Percentiles rank a stretch among this genome's conserved stretches.
Conservation (phyloP, 23 red algal species). For the Gracilaria domingensis region DNA sequence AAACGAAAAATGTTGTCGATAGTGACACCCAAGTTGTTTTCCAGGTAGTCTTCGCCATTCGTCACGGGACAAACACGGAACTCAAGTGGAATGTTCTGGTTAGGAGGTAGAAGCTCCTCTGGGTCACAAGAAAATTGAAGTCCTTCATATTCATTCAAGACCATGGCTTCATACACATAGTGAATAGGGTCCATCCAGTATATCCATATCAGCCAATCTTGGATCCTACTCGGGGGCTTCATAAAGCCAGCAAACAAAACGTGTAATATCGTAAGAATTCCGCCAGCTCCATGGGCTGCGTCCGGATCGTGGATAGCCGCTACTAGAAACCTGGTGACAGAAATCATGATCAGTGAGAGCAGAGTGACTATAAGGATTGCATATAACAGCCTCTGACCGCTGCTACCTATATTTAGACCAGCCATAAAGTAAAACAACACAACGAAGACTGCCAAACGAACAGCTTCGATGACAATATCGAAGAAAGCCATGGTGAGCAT, state of each 20-base stretch:
- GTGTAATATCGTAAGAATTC: constrained; percentile 71
- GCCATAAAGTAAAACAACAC: constrained; percentile 67
- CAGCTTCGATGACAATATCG: constrained; percentile 38
- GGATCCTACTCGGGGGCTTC: constrained; percentile 58
- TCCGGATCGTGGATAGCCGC: too few species aligned
- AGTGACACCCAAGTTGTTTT: constrained; percentile 46
- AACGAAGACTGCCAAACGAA: constrained; percentile 39
- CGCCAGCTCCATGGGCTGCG: constrained; percentile 43
- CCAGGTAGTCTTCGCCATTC: constrained; percentile 68
- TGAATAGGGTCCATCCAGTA: too few species aligned
- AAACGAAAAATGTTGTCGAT: constrained; percentile 65
- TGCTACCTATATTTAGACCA: constrained; percentile 67
- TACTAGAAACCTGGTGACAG: constrained; percentile 51
- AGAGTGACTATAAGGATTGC: constrained; percentile 42
- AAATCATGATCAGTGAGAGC: constrained; percentile 51
- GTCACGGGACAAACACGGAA: constrained; percentile 66
- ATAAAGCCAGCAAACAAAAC: constrained; percentile 86
- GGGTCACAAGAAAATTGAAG: too few species aligned
- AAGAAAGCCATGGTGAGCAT: too few species aligned
- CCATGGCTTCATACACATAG: too few species aligned
- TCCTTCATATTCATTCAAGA: too few species aligned
- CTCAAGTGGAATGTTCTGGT: constrained; percentile 42
- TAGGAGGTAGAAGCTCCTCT: constrained; percentile 73
- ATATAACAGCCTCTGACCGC: constrained; percentile 61
- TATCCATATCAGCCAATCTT: too few species aligned